Base-by-base conservation (phyloP, 1,139 yeast species). In the Wickerhamomyces sp. region DNA sequence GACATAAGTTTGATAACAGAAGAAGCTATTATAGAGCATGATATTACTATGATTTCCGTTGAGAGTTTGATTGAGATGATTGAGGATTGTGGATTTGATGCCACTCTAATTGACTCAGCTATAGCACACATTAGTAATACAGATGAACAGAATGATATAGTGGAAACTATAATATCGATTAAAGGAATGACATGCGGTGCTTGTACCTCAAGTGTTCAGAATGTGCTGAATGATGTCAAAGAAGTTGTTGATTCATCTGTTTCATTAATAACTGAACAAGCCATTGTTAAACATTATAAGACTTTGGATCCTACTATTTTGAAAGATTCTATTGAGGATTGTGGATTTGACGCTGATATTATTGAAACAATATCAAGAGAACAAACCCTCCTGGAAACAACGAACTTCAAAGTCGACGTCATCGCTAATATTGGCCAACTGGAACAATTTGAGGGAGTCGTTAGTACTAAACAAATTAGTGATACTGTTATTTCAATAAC, bases 121-220 rank as follows among this genome's bases (percentile, higher is more conserved):
- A 76, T 75, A 3, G 62, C 71, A 18, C 23, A 18, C 23, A 18
- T 18, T 18, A 18, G 23, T 18, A 18, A 18, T 18, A 5, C 23
- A 5, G 67, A 66, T 71, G 66, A 1, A 63, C 57, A 36, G 64
- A 10, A 64, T 67, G 27, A 41, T 6, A 36, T 49, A 6, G 45
- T 49, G 14, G 55, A 55, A 35, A 58, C 63, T 1, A 51, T 48
- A 14, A 45, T 74, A 31, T 57, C 66, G 1, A 67, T 81, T 4
- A 56, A 58, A 27, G 96, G 96, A 8, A 90, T 90, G 96, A 88
- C 96, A 2, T 90, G 96, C 59, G 86, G 93, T 9, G 79, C 94
- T 1, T 90, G 96, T 61, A 76, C 83, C 1, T 73, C 83, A 0
- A 71, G 91, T 1, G 78, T 90, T 27, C 78, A 84, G 1, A 65